Conservation (phyloP, 2,329 filamentous ascomycete species). For the Sclerotinia sclerotiorum region DNA sequence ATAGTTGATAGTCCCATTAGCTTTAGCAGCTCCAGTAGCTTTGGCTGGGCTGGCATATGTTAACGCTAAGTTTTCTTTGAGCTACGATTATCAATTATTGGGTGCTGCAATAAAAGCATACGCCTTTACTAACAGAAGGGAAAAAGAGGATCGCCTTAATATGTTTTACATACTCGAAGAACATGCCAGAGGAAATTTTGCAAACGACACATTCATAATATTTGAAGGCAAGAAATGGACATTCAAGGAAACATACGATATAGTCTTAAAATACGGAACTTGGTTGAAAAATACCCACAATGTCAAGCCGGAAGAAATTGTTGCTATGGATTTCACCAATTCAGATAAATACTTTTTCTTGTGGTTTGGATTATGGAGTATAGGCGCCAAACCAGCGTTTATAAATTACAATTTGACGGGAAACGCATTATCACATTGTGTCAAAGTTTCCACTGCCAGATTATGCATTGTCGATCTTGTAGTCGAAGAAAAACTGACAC, state of each 20-base stretch:
- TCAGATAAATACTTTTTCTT: conserved; percentile 75
- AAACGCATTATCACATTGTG: conserved; percentile 70
- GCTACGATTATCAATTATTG: conserved; percentile 65
- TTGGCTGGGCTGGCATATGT: conserved; percentile 72
- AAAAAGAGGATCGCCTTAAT: conserved; percentile 62
- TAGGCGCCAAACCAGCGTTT: conserved; percentile 80
- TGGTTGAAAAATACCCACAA: conserved; percentile 68
- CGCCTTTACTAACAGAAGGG: conserved; percentile 47
- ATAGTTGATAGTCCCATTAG: conserved; percentile 49
- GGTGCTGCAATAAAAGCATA: conserved; percentile 51
- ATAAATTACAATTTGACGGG: conserved; percentile 84
- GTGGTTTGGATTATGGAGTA: conserved; percentile 74
- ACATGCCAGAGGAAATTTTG: conserved; percentile 55
- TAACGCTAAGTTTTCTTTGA: conserved; percentile 67
- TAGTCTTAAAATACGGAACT: conserved; percentile 67
- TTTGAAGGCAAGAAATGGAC: conserved; percentile 70
- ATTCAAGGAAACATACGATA: conserved; percentile 73
- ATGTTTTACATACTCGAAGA: conserved; percentile 75
- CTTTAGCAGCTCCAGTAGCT: conserved; percentile 59
- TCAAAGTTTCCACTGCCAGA: conserved; percentile 64
- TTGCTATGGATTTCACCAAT: conserved; percentile 81
- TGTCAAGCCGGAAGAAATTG: conserved; percentile 70
- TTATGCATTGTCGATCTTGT: conserved; percentile 68
- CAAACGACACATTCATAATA: conserved; percentile 60
- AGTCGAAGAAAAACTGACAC: conserved; percentile 55